Evolutionary conservation across 768 basidiomycete genomes (phyloP), one percentile per base, ranked within the genome.

Genomic region (Leucosporidium yakuticum): DNA sequence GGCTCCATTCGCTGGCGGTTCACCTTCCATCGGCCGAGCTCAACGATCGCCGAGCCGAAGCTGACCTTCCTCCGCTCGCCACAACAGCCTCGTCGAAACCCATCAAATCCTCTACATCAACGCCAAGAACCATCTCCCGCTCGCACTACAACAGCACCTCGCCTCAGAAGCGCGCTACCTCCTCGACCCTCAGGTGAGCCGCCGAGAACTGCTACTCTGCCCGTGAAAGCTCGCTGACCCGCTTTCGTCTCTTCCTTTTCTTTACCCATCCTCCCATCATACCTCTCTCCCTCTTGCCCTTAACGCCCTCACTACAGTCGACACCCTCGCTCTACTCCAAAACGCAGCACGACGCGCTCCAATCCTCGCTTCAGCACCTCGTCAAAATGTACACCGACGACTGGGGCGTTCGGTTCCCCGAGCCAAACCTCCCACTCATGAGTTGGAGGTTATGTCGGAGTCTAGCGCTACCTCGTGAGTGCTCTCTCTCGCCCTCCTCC

Each of bases 401-500:
- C 60, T 72, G 71, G 71, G 49, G 34, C 0, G 54, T 72, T 19
- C 59, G 65, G 1, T 69, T 72, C 59, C 68, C 71, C 14, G 71
- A 72, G 34, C 54, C 65, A 19, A 72, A 72, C 49, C 39, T 67
- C 1, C 59, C 65, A 8, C 15, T 64, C 14, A 4, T 72, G 20
- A 17, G 51, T 9, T 65, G 56, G n/a, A n/a, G 68, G 17, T 11
- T 67, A 1, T 62, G 60, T 25, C 58, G 62, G 0, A 15, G 60
- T 8, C 56, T 65, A 19, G 71, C 58, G 0, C 14, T 61, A 2
- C 65, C 71, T 29, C 71, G 71, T 69, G 20, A 36, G 71, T 67
- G 12, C 12, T n/a, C 11, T 34, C 36, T 6, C 23, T 23, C 11
- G 54, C 36, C 23, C 34, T 1, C 25, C 1, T 17, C 0, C 51